Evolutionary conservation across 192 early-diverging fungal species (phyloP).

Genomic region (Mortierella antarctica): DNA sequence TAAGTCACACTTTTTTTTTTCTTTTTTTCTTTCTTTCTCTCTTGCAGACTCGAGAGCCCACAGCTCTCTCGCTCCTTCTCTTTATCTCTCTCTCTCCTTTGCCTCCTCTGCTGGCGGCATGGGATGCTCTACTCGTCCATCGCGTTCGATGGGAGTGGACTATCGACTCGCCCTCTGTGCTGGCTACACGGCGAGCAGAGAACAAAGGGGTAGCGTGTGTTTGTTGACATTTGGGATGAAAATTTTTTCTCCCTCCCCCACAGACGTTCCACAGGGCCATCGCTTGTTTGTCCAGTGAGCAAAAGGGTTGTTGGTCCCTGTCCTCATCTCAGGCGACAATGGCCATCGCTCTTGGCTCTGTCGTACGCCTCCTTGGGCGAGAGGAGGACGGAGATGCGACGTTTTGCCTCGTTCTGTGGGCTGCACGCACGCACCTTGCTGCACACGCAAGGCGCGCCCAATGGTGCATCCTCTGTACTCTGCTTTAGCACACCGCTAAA

Average conservation of each 20-base stretch:
- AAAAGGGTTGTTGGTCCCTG: too few species aligned
- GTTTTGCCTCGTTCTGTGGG: too few species aligned
- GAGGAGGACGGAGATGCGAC: neutral
- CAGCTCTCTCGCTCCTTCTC: neutral
- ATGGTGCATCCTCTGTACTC: too few species aligned
- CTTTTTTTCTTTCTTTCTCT: neutral
- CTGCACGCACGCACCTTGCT: too few species aligned
- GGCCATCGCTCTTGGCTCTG: too few species aligned
- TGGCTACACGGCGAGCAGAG: neutral
- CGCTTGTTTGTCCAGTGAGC: neutral
- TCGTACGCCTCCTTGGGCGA: too few species aligned
- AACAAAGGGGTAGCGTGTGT: constrained; percentile 26
- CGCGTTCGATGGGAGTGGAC: neutral
- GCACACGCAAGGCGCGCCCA: too few species aligned
- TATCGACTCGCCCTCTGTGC: too few species aligned
- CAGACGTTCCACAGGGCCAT: constrained; percentile 17
- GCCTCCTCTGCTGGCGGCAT: neutral
- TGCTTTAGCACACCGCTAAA: too few species aligned
- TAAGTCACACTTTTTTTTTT: constrained; percentile 17
- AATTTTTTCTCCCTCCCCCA: constrained; percentile 18
- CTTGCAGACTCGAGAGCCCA: neutral
- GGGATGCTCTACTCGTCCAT: neutral
- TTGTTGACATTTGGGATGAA: constrained; percentile 42
- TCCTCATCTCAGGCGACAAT: too few species aligned
- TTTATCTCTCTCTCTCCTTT: neutral